Evolutionary conservation across 2,329 filamentous ascomycete species (phyloP).

Genomic region (Fusarium dimerum): DNA sequence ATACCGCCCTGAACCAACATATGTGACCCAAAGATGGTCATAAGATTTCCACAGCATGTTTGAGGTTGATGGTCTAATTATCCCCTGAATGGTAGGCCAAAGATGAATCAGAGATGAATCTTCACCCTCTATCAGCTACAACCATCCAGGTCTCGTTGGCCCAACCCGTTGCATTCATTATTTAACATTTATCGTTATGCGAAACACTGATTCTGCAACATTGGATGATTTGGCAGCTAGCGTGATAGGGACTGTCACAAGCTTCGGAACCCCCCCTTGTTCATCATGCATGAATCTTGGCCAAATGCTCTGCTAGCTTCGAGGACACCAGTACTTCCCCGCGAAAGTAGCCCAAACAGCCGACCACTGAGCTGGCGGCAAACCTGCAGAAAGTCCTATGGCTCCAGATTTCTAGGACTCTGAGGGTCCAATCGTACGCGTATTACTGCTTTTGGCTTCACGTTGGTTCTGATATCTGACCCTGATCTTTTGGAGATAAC

Average conservation of each 20-base stretch:
- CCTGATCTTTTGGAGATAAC: too few relatives aligned
- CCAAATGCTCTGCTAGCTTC: slow-evolving; percentile 14
- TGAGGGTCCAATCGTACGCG: not conserved
- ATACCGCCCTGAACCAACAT: too few relatives aligned
- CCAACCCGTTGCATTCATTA: too few relatives aligned
- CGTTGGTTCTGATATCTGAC: not conserved
- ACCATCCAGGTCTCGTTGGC: too few relatives aligned
- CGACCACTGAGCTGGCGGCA: slow-evolving; percentile 5
- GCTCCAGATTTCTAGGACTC: slow-evolving; percentile 16
- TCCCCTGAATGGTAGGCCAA: too few relatives aligned
- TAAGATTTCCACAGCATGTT: too few relatives aligned
- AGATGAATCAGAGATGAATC: too few relatives aligned
- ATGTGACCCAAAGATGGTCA: too few relatives aligned
- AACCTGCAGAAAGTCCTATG: slow-evolving; percentile 18
- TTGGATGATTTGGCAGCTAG: not conserved
- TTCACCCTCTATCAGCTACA: too few relatives aligned
- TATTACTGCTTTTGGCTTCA: not conserved
- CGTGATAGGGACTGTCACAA: slow-evolving; percentile 26
- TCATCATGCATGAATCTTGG: slow-evolving; percentile 17
- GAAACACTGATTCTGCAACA: too few relatives aligned
- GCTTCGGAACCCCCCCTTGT: slow-evolving; percentile 19
- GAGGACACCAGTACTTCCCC: slow-evolving; percentile 15
- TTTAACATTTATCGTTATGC: too few relatives aligned
- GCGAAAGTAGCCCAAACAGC: slow-evolving; percentile 6
- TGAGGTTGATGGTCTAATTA: too few relatives aligned